These are phyloP conservation scores for Trypanosoma grayi DNA, from an alignment of 208 protist genomes.

Conservation along the genomic window DNA sequence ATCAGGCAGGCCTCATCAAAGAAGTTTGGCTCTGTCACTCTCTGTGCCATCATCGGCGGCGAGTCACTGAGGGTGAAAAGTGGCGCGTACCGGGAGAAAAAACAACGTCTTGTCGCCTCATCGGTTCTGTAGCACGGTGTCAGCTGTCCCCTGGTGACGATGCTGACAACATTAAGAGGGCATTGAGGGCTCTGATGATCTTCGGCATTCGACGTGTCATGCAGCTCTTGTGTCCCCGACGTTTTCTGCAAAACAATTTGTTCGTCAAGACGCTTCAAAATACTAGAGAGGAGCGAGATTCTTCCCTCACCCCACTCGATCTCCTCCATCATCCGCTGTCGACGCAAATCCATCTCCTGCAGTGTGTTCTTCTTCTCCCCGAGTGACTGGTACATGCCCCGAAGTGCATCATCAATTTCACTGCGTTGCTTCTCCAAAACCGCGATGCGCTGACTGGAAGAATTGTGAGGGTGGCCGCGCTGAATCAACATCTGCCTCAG, in stretches of 20 bases:
- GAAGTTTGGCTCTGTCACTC: conserved; percentile 33
- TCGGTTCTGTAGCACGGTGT: conserved; percentile 8
- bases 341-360: conserved; percentile 14
- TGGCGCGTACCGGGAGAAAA: conserved; percentile 42
- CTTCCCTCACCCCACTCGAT: conserved; percentile 10
- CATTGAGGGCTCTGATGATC: conserved; percentile 2
- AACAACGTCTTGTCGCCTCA: conserved; percentile 12
- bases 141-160: conserved; percentile 7
- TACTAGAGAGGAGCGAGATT: neutral
- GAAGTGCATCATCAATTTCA: conserved; percentile 3
- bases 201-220: neutral
- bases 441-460: conserved; percentile 22
- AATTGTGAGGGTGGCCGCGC: conserved; percentile 2
- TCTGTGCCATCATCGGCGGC: neutral
- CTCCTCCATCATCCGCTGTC: conserved; percentile 2
- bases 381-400: conserved; percentile 23
- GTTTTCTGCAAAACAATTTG: conserved; percentile 26
- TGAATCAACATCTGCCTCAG: conserved; percentile 40
- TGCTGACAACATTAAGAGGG: neutral
- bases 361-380: conserved; percentile 31
- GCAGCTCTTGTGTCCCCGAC: conserved; percentile 9
- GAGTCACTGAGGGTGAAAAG: conserved; percentile 41
- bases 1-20: conserved; percentile 73
- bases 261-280: conserved; percentile 6
- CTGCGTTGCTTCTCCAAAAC: conserved; percentile 29